These are phyloP conservation scores for Funneliformis geosporum DNA, from an alignment of 192 early-diverging fungal genomes.

Conservation along the genomic window DNA sequence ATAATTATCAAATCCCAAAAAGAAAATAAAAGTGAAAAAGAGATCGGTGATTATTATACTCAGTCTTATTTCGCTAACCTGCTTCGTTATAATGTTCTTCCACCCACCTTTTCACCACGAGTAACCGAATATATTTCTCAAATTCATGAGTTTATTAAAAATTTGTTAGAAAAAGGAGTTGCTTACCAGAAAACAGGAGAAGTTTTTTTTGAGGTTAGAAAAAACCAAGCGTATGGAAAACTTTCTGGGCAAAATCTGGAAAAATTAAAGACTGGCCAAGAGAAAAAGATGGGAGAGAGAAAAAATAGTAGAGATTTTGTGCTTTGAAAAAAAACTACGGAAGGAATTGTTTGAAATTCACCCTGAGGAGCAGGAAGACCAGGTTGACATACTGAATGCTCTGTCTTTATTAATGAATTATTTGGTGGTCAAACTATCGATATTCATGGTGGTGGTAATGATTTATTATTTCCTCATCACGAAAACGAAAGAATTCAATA, in stretches of 20 bases:
- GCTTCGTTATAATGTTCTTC: constrained; percentile 1
- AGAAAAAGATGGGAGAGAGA: background rate
- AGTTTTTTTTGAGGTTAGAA: background rate
- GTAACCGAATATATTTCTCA: background rate
- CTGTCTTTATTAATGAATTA: constrained; percentile 9
- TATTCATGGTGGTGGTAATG: background rate
- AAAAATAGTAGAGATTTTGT: constrained; percentile 1
- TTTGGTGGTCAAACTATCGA: background rate
- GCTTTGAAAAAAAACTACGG: constrained; percentile 4
- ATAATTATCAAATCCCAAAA: background rate
- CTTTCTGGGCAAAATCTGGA: constrained; percentile 4
- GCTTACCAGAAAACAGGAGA: background rate
- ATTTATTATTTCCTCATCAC: constrained; percentile 7
- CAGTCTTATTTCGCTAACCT: constrained; percentile 5
- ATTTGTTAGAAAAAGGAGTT: background rate
- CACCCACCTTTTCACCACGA: background rate
- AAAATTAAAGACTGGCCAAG: background rate
- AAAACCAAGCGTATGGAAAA: background rate
- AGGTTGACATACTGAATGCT: background rate
- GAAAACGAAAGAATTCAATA: constrained; percentile 15
- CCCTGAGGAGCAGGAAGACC: background rate
- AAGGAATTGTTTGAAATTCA: background rate
- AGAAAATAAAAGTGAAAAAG: background rate
- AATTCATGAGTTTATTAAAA: constrained; percentile 2
- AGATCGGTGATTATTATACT: background rate